Percentiles rank a stretch among this genome's conserved stretches.
Conservation (phyloP, 2,329 filamentous ascomycete species). For the Pseudogymnoascus sp. region DNA sequence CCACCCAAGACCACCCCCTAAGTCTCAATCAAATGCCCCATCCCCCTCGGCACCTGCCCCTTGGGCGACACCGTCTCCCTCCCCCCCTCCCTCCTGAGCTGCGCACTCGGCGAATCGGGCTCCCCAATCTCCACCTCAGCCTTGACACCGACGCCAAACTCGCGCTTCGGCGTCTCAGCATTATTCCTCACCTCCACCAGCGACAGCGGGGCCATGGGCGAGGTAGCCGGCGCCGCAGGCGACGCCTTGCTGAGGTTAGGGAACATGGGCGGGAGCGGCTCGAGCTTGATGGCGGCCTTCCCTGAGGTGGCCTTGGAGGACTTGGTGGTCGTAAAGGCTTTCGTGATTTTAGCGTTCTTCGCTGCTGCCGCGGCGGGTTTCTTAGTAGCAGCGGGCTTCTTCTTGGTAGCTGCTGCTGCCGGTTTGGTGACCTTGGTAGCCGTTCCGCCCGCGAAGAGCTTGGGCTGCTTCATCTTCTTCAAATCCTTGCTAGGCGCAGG, state of each 20-base stretch:
- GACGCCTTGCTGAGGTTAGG: conserved; percentile 15
- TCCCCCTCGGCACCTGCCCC: not conserved
- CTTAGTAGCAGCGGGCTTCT: conserved; percentile 18
- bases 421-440: not conserved
- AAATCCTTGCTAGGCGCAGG: conserved; percentile 16
- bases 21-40: conserved; percentile 8
- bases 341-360: conserved; percentile 17
- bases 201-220: not conserved
- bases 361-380: conserved; percentile 10
- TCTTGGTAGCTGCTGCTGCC: conserved; percentile 11
- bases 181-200: not conserved
- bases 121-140: not conserved
- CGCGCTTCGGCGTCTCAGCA: not conserved
- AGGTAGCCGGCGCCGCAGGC: not conserved
- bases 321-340: conserved; percentile 21
- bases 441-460: conserved; percentile 30
- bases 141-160: not conserved
- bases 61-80: conserved; percentile 1
- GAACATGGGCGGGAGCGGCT: conserved; percentile 10
- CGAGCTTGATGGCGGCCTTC: conserved; percentile 8
- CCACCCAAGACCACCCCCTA: not conserved
- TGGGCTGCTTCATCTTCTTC: conserved; percentile 42
- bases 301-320: conserved; percentile 12
- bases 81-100: conserved; percentile 1
- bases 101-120: not conserved